A percentile compares a stretch with the other conserved stretches of the same genome.
phyloP scores from a whole-genome alignment of 2,329 filamentous ascomycete genomes.

The Camillea tinctor region DNA sequence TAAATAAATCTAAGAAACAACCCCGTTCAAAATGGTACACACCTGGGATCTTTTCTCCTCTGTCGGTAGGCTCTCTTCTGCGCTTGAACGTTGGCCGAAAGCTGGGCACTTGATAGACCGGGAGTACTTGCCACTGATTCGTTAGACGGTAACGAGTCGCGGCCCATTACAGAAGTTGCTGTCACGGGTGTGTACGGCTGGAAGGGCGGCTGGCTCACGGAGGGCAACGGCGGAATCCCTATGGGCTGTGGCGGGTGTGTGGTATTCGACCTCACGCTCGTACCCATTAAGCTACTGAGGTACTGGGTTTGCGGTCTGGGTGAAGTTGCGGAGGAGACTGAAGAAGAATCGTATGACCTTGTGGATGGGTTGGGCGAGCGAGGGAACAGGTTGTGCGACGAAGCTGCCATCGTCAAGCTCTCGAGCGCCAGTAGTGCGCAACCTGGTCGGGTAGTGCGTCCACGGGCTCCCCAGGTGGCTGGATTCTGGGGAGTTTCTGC shows the following conservation, averaged over 20 bases:
- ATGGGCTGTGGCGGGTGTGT: slow-evolving; percentile 52
- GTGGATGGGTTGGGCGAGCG: slow-evolving; percentile 62
- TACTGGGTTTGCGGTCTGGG: slow-evolving; percentile 55
- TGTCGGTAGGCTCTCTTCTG: slow-evolving; percentile 96
- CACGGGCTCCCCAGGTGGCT: slow-evolving; percentile 39
- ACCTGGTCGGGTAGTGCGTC: slow-evolving; percentile 37
- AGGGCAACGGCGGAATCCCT: slow-evolving; percentile 50
- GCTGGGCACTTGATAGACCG: slow-evolving; percentile 40
- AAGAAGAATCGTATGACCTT: slow-evolving; percentile 63
- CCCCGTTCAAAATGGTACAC: slow-evolving; percentile 50
- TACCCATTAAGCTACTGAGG: slow-evolving; percentile 51
- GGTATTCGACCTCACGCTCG: slow-evolving; percentile 49
- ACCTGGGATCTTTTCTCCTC: slow-evolving; percentile 84
- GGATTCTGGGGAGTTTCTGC: slow-evolving; percentile 36
- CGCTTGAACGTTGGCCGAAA: slow-evolving; percentile 57
- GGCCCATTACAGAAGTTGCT: slow-evolving; percentile 50
- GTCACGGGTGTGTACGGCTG: slow-evolving; percentile 54
- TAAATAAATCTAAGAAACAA: slow-evolving; percentile 49
- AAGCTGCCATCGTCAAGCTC: slow-evolving; percentile 50
- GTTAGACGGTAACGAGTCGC: slow-evolving; percentile 59
- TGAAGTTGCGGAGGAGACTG: slow-evolving; percentile 61
- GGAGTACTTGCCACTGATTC: slow-evolving; percentile 58
- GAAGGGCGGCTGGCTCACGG: slow-evolving; percentile 45
- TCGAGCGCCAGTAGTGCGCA: slow-evolving; percentile 33
- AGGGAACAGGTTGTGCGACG: slow-evolving; percentile 56